Base-by-base conservation (phyloP, 805 yeast species). In the Saccharomyces cerevisiae region DNA sequence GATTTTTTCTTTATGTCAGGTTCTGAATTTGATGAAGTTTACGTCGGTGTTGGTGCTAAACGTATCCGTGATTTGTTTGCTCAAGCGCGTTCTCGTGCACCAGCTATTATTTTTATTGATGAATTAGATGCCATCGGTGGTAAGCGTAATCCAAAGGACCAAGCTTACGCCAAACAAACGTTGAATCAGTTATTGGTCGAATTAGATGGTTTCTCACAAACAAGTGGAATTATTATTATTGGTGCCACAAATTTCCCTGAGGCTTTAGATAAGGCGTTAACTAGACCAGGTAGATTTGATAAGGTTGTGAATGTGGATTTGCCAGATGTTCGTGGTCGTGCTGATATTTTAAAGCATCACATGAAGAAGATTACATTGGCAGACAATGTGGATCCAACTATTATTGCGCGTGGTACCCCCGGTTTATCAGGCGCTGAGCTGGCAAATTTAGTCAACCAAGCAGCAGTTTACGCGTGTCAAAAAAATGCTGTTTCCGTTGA, bases 211-310 rank as follows among this genome's bases (percentile, higher is more conserved):
- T 86, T 89, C 62, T 85, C 95, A 27, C 98, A 91, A 72, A 79
- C 92, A 46, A 83, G 86, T 55, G 98, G 98, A 31, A 89, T 94
- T 57, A 90, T 94, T 59, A 89, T 94, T 68, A 91, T 94, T 66
- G 99, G 97, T 63, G 99, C 99, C 11, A 94, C 99, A 3, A 94
- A 94, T 76, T 94, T 92, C 80, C 98, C 99, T 6, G 98, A 94
- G 70, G 82, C 95, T 52, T 79, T 94, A 56, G 99, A 94, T 73
- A 90, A 92, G 71, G 99, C 99, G 1, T 79, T 94, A 65, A 92
- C 98, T 1, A 84, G 99, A 75, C 99, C 99, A 10, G 99, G 99
- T 36, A 82, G 99, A 71, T 94, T 94, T 68, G 99, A 95, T 73
- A 94, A 94, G 74, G 85, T 88, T 63, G 98, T 94, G 27, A 82